Evolutionary conservation across 2,329 filamentous ascomycete species (phyloP).

Genomic region (Arthrobotrys conoides): DNA sequence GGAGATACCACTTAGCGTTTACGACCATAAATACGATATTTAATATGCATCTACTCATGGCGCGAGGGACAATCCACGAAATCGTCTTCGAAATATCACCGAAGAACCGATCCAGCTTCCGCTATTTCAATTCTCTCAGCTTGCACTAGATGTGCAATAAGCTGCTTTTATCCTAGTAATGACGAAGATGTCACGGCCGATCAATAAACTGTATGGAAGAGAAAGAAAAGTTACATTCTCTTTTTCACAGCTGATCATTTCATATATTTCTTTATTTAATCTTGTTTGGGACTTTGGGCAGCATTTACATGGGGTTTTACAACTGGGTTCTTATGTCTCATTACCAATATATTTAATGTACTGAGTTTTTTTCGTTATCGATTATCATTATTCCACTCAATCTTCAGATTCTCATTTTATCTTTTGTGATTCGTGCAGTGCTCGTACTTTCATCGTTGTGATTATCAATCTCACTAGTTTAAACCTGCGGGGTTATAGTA

Average conservation of each 20-base stretch:
- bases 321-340: constrained; percentile 58
- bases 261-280: constrained; percentile 31
- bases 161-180: constrained; percentile 57
- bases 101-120: constrained; percentile 12
- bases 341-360: constrained; percentile 56
- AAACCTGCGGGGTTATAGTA: constrained; percentile 31
- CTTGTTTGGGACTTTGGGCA: constrained; percentile 60
- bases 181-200: constrained; percentile 59
- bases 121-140: constrained; percentile 55
- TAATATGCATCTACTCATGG: constrained; percentile 60
- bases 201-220: constrained; percentile 60
- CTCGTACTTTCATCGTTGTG: constrained; percentile 21
- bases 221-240: constrained; percentile 60
- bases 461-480: constrained; percentile 3
- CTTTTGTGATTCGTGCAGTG: background rate
- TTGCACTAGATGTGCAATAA: constrained; percentile 52
- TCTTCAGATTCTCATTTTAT: constrained; percentile 11
- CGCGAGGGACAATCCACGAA: constrained; percentile 17
- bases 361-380: constrained; percentile 28
- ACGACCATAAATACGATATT: constrained; percentile 52
- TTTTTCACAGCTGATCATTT: constrained; percentile 32
- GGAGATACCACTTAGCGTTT: constrained; percentile 59
- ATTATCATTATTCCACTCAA: constrained; percentile 36
- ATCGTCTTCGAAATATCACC: background rate
- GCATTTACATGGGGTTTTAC: constrained; percentile 61